Base-by-base conservation (phyloP, 2,329 filamentous ascomycete species). In the Venturia oleaginea region DNA sequence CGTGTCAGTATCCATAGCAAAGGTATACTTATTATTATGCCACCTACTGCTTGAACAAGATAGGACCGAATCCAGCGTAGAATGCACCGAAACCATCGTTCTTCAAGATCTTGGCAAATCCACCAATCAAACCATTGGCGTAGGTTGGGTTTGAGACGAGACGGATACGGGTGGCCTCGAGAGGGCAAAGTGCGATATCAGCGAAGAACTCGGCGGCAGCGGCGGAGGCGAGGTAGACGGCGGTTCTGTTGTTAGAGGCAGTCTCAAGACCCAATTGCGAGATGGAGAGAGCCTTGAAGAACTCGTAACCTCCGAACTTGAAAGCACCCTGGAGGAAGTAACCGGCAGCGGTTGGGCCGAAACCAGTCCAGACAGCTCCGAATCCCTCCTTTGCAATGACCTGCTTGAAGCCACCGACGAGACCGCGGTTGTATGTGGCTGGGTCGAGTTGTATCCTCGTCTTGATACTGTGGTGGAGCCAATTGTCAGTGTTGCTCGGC, bases 301-400 rank as follows among this genome's bases (percentile, higher is more conserved):
- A 88, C 82, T 96, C 91, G 80, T 96, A 96, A 77, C 91, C 91
- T 78, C 91, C 91, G 78, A 94, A 94, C 83, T 95, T 95, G 84
- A 94, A 87, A 72, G 90, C 89, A 76, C 91, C 91, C 82, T 96
- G 91, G 72, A 96, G 87, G 87, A 95, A 95, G 83, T 96, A 96
- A 78, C 91, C 91, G 69, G 91, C 89, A 71, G 87, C 86, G 75
- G 91, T 95, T 73, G 91, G 91, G 71, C 91, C 91, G 77, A 87
- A 84, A 79, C 91, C 91, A 71, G 91, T 95, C 77, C 91, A 82
- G 73, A 96, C 86, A 77, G 91, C 91, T 77, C 87, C 89, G 75
- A 89, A 88, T 81, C 91, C 91, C 83, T 95, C 91, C 71, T 86
- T 89, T 73, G 84, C 80, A 77, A 95, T 84, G 78, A 95, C 89